These are phyloP conservation scores for Elaeis oleifera DNA, from an alignment of 202 grass and related monocot species.

Conservation along the genomic window DNA sequence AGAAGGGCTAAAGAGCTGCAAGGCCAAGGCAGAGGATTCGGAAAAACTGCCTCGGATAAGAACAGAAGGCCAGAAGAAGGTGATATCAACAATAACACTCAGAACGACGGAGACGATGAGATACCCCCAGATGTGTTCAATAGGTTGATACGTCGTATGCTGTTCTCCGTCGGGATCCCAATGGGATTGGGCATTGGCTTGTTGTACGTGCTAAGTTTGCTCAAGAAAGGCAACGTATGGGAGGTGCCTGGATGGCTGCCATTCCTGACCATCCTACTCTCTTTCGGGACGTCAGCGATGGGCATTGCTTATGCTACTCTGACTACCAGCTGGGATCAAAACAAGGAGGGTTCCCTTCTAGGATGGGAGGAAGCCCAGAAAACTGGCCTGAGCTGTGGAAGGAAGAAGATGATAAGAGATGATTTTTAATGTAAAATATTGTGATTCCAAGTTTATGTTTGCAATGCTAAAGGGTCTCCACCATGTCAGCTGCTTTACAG, in stretches of 20 bases:
- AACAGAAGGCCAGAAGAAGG: constrained; percentile 5
- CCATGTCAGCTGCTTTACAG: too few species aligned
- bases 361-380: constrained; percentile 56
- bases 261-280: constrained; percentile 46
- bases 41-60: not conserved
- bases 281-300: constrained; percentile 76
- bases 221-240: constrained; percentile 27
- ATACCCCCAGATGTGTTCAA: constrained; percentile 67
- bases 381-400: constrained; percentile 91
- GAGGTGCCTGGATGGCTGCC: constrained; percentile 48
- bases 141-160: constrained; percentile 61
- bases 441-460: too few species aligned
- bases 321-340: constrained; percentile 70
- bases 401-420: constrained; percentile 43
- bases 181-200: constrained; percentile 53
- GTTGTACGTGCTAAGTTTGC: constrained; percentile 41
- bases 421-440: not conserved
- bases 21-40: constrained; percentile 16
- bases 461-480: too few species aligned
- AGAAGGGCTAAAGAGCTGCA: not conserved
- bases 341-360: constrained; percentile 60
- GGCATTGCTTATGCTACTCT: constrained; percentile 88
- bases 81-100: not conserved
- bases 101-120: constrained; percentile 34
- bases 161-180: constrained; percentile 43